Evolutionary conservation across 2,329 filamentous ascomycete genomes (phyloP).

Genomic region (Nemania sp.): DNA sequence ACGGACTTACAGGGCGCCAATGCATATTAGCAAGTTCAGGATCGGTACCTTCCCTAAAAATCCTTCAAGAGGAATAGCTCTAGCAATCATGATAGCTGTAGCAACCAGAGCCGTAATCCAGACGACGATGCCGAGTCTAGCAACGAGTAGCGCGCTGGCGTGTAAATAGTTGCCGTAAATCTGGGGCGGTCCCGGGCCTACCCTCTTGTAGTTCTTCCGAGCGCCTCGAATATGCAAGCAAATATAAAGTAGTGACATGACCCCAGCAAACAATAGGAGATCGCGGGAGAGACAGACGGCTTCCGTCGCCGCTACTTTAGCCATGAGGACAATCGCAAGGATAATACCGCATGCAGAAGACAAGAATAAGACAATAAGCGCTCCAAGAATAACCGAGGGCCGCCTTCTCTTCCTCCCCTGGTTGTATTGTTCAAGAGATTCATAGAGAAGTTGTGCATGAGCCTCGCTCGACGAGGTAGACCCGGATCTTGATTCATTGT

Average conservation of each 20-base stretch:
- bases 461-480: conserved; percentile 36
- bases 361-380: conserved; percentile 50
- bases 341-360: conserved; percentile 46
- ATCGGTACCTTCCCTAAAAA: conserved; percentile 48
- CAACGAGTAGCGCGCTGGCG: conserved; percentile 48
- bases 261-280: conserved; percentile 49
- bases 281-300: conserved; percentile 49
- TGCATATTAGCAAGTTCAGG: conserved; percentile 50
- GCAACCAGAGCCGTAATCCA: conserved; percentile 51
- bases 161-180: conserved; percentile 49
- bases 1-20: conserved; percentile 48
- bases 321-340: conserved; percentile 47
- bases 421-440: conserved; percentile 46
- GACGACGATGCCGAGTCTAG: conserved; percentile 47
- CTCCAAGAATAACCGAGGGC: conserved; percentile 46
- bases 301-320: conserved; percentile 37
- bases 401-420: conserved; percentile 38
- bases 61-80: conserved; percentile 32
- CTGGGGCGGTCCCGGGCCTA: conserved; percentile 45
- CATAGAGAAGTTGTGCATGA: conserved; percentile 43
- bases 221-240: conserved; percentile 49
- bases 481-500: conserved; percentile 27
- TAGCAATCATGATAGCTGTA: conserved; percentile 48
- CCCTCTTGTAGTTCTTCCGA: conserved; percentile 42
- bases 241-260: conserved; percentile 47